Conservation (phyloP, 768 basidiomycete genomes). For the Inosperma sp. region DNA sequence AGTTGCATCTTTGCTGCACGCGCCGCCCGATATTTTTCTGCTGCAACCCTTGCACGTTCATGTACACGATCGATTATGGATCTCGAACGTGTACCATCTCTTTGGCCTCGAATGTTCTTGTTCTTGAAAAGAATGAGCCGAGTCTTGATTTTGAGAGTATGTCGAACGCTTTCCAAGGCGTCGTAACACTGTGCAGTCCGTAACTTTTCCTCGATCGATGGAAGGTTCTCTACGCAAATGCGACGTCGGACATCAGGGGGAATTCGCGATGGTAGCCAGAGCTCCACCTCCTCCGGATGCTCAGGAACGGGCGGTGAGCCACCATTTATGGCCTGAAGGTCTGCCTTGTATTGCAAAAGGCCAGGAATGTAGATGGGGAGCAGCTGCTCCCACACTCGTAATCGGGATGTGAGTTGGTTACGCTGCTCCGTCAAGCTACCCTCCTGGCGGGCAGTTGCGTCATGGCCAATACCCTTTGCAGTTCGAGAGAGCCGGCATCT, state of each 20-base stretch:
- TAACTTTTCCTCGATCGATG: constrained; percentile 2
- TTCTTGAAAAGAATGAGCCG: constrained; percentile 5
- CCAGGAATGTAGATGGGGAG: too few species aligned
- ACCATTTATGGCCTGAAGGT: too few species aligned
- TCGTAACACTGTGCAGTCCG: constrained; percentile 3
- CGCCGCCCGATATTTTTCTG: constrained; percentile 16
- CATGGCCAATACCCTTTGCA: too few species aligned
- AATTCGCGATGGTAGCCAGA: too few species aligned
- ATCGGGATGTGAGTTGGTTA: too few species aligned
- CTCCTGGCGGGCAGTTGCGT: too few species aligned
- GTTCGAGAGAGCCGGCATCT: too few species aligned
- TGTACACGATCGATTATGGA: constrained; percentile 20
- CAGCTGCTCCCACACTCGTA: too few species aligned
- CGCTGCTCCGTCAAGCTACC: too few species aligned
- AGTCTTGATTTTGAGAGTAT: background rate
- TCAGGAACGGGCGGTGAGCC: too few species aligned
- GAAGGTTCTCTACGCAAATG: constrained; percentile 15
- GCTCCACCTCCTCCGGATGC: too few species aligned
- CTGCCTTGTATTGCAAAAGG: too few species aligned
- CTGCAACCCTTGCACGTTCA: constrained; percentile 4
- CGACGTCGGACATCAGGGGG: background rate
- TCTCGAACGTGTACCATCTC: constrained; percentile 19
- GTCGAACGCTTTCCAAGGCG: background rate
- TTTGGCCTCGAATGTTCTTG: constrained; percentile 22
- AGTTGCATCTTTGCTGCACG: constrained; percentile 12